Percentiles rank a stretch among this genome's conserved stretches.
Evolutionary conservation across 2,329 filamentous ascomycete species (phyloP).

Genomic region (Pestalotiopsis sp.): DNA sequence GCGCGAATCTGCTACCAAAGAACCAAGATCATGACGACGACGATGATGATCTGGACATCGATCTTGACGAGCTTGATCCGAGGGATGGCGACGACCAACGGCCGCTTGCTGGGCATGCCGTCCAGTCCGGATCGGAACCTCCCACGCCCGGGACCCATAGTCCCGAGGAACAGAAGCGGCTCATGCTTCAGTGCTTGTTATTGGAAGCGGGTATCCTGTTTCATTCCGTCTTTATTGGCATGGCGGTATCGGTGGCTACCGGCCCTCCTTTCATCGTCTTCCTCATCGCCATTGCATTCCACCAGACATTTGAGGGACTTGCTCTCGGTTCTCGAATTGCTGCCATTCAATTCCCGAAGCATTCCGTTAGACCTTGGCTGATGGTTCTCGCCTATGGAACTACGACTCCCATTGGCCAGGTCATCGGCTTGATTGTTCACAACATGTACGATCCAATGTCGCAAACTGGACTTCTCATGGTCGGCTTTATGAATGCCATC

Average conservation of each 20-base stretch:
- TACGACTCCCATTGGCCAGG: conserved; percentile 82
- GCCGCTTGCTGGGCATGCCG: conserved; percentile 24
- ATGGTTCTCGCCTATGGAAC: conserved; percentile 78
- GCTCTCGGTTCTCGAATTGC: conserved; percentile 85
- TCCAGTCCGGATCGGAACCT: conserved; percentile 26
- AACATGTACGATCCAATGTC: conserved; percentile 79
- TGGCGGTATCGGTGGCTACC: conserved; percentile 81
- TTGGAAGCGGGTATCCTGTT: conserved; percentile 85
- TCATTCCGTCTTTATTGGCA: conserved; percentile 84
- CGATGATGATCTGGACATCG: conserved; percentile 61
- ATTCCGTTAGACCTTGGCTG: conserved; percentile 77
- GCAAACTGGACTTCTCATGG: conserved; percentile 75
- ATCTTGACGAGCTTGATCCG: conserved; percentile 63
- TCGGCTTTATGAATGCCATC: conserved; percentile 87
- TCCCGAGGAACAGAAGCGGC: conserved; percentile 63
- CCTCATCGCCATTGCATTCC: conserved; percentile 78
- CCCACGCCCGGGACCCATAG: conserved; percentile 33
- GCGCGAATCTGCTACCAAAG: conserved; percentile 16
- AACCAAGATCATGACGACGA: conserved; percentile 15
- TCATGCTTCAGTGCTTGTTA: conserved; percentile 76
- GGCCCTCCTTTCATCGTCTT: conserved; percentile 81
- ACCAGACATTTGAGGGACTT: conserved; percentile 87
- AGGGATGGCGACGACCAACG: conserved; percentile 32
- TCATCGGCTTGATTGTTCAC: conserved; percentile 77
- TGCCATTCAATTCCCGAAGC: conserved; percentile 75